Evolutionary conservation across 2,329 filamentous ascomycete genomes (phyloP).

Genomic region (Sclerotinia spermophila): DNA sequence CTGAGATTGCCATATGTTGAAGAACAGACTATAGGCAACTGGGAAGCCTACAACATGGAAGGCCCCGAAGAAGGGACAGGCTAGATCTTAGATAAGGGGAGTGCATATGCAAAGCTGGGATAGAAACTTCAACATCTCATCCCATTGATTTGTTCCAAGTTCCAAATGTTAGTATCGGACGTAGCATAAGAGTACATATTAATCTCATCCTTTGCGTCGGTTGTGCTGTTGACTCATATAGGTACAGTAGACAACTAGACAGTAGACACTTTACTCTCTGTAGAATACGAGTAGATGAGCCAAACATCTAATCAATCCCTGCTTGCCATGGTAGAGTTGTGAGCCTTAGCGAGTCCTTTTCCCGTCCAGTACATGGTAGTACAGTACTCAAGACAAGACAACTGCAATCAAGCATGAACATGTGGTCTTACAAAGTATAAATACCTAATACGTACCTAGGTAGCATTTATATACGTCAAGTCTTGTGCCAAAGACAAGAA

Average conservation of each 20-base stretch:
- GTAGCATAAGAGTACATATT: not conserved
- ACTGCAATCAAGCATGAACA: not conserved
- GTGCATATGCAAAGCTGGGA: not conserved
- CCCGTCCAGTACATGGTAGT: not conserved
- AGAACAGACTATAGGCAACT: not conserved
- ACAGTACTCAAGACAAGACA: not conserved
- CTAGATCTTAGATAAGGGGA: not conserved
- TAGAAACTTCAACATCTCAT: not conserved
- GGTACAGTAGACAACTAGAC: not conserved
- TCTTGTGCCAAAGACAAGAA: not conserved
- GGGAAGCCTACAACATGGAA: not conserved
- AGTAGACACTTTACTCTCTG: not conserved
- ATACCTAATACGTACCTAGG: not conserved
- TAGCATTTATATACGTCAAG: not conserved
- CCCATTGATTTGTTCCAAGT: not conserved
- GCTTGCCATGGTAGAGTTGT: not conserved
- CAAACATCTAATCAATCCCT: not conserved
- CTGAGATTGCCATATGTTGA: not conserved
- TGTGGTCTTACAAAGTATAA: too few species aligned
- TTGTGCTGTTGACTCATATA: constrained; percentile 2
- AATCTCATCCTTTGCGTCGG: not conserved
- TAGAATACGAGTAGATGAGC: not conserved
- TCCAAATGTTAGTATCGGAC: not conserved
- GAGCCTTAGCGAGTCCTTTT: not conserved
- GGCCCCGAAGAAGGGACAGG: not conserved